Percentiles rank a stretch among this genome's conserved stretches.
Evolutionary conservation across 208 protist genomes (phyloP).

Genomic region (Leishmania amazonensis): DNA sequence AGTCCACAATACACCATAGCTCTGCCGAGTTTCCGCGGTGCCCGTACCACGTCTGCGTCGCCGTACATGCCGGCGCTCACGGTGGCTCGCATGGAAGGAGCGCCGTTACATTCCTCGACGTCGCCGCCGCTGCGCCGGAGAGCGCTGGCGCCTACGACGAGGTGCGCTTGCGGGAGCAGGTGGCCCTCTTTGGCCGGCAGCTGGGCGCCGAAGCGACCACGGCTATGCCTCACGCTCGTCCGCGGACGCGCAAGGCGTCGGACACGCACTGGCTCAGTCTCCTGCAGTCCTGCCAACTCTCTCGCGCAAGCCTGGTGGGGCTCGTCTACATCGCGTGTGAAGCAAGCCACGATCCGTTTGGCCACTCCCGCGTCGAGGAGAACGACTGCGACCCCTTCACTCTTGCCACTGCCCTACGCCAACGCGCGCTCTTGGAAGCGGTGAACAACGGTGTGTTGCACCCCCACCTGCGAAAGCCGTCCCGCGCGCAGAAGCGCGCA

Average conservation of each 20-base stretch:
- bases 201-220: background rate
- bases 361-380: background rate
- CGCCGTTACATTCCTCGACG: slow-evolving; percentile 19
- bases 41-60: slow-evolving; percentile 28
- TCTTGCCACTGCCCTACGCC: slow-evolving; percentile 12
- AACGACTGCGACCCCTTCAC: slow-evolving; percentile 2
- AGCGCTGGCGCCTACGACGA: background rate
- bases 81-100: background rate
- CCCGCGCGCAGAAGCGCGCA: background rate
- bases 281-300: slow-evolving; percentile 25
- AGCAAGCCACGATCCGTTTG: background rate
- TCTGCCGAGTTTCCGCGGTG: background rate
- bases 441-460: slow-evolving; percentile 11
- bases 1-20: background rate
- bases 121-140: background rate
- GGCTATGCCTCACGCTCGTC: background rate
- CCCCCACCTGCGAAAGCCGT: background rate
- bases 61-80: background rate
- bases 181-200: slow-evolving; percentile 9
- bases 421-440: slow-evolving; percentile 10
- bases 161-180: slow-evolving; percentile 6
- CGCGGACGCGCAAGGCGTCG: background rate
- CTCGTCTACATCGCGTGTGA: slow-evolving; percentile 2
- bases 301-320: slow-evolving; percentile 10
- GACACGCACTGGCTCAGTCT: slow-evolving; percentile 20